Conservation (phyloP, 805 yeast species). For the Spencermartinsiella europaea region DNA sequence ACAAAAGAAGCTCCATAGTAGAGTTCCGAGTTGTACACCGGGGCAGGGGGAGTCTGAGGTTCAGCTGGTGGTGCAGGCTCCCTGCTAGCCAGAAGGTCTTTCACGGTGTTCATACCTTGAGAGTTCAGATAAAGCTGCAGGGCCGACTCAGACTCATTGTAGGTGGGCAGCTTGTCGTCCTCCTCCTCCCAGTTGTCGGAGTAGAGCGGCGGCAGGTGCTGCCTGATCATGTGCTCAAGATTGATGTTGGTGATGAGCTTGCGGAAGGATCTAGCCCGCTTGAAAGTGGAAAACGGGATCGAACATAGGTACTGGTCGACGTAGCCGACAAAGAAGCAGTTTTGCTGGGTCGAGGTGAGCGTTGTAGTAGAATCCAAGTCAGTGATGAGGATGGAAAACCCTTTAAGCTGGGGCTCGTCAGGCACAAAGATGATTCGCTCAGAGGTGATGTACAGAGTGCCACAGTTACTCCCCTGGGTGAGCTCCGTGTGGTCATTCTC, state of each 20-base stretch:
- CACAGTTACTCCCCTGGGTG: conserved; percentile 13
- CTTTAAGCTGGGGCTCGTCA: conserved; percentile 7
- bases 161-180: conserved; percentile 21
- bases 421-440: conserved; percentile 26
- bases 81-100: background rate
- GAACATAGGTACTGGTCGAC: conserved; percentile 20
- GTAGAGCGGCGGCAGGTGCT: conserved; percentile 29
- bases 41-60: background rate
- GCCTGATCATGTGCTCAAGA: conserved; percentile 30
- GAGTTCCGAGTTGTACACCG: background rate
- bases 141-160: conserved; percentile 22
- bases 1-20: background rate
- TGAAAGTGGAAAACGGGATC: conserved; percentile 26
- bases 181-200: conserved; percentile 17
- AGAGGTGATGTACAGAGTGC: conserved; percentile 23
- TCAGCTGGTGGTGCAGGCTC: background rate
- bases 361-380: conserved; percentile 19
- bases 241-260: conserved; percentile 28
- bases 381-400: conserved; percentile 18
- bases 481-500: conserved; percentile 16
- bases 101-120: conserved; percentile 5
- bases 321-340: conserved; percentile 21
- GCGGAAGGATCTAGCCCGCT: conserved; percentile 24
- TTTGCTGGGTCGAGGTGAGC: conserved; percentile 10
- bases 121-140: conserved; percentile 14